Evolutionary conservation across 345 rosid genomes (phyloP).

Genomic region (Rhodamnia argentea): DNA sequence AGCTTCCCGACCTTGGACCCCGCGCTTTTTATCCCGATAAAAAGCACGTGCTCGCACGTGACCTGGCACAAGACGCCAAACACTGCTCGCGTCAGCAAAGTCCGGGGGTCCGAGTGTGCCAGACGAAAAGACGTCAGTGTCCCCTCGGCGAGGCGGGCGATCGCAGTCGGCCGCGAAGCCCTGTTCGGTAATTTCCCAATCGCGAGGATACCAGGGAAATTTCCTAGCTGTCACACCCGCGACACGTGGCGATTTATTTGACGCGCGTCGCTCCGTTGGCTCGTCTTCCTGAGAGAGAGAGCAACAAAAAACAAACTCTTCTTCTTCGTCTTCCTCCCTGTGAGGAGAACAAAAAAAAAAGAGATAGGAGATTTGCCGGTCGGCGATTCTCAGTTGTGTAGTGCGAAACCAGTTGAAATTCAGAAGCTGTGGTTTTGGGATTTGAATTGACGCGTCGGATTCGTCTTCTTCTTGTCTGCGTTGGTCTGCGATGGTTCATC

Average conservation of each 20-base stretch:
- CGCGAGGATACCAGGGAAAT: neutral
- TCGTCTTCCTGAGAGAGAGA: neutral
- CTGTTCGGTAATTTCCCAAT: neutral
- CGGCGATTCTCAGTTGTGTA: neutral
- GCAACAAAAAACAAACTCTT: neutral
- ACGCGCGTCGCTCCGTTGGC: neutral
- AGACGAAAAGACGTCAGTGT: neutral
- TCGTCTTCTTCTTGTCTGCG: neutral
- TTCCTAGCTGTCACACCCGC: neutral
- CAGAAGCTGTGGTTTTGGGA: neutral
- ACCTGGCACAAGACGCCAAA: neutral
- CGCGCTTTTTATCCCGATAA: constrained; percentile 1
- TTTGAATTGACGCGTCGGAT: neutral
- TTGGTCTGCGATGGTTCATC: constrained; percentile 35
- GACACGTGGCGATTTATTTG: neutral
- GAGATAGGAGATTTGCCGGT: neutral
- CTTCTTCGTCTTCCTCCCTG: neutral
- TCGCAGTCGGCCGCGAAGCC: neutral
- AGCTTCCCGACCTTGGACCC: constrained; percentile 20
- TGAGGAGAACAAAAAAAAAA: neutral
- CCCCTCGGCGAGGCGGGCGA: neutral
- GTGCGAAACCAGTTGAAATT: neutral
- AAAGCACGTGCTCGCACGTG: constrained; percentile 17
- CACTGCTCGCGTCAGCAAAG: neutral
- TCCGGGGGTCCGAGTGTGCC: neutral